Evolutionary conservation across 2,329 filamentous ascomycete genomes (phyloP).

Genomic region (Fusarium anthophilum): DNA sequence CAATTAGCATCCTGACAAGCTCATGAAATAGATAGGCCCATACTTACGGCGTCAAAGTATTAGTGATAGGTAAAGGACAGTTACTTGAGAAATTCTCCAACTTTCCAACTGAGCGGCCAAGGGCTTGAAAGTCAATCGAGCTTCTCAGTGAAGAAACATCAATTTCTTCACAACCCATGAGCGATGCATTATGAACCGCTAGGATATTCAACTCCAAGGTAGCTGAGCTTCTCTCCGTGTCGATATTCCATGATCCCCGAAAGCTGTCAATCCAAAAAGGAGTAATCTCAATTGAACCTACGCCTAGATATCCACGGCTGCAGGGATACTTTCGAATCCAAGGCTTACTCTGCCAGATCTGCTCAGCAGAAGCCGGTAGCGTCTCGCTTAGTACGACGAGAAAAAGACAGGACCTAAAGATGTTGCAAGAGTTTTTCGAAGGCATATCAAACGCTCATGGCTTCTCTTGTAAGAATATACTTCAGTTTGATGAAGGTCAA

Average conservation of each 20-base stretch:
- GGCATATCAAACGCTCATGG: background rate
- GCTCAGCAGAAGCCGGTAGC: background rate
- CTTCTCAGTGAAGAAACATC: background rate
- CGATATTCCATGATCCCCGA: background rate
- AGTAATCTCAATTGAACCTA: background rate
- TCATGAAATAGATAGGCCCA: rapidly evolving
- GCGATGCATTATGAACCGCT: background rate
- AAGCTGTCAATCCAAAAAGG: background rate
- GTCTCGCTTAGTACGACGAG: background rate
- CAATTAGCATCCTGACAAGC: background rate
- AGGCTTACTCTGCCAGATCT: background rate
- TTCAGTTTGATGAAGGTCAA: background rate
- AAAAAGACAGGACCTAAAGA: background rate
- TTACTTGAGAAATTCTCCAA: background rate
- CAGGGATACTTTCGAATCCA: background rate
- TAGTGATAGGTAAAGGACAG: background rate
- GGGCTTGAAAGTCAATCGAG: background rate
- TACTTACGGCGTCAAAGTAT: background rate
- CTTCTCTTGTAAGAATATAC: too few species aligned
- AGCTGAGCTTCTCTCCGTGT: background rate
- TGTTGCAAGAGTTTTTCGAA: background rate
- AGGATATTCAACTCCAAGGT: background rate
- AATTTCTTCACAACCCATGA: background rate
- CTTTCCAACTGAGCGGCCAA: background rate
- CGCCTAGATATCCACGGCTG: too few species aligned